A percentile compares a stretch with the other conserved stretches of the same genome.
These are phyloP conservation scores for Paecilomyces fulvus DNA, from an alignment of 2,329 filamentous ascomycete species.

Conservation along the genomic window DNA sequence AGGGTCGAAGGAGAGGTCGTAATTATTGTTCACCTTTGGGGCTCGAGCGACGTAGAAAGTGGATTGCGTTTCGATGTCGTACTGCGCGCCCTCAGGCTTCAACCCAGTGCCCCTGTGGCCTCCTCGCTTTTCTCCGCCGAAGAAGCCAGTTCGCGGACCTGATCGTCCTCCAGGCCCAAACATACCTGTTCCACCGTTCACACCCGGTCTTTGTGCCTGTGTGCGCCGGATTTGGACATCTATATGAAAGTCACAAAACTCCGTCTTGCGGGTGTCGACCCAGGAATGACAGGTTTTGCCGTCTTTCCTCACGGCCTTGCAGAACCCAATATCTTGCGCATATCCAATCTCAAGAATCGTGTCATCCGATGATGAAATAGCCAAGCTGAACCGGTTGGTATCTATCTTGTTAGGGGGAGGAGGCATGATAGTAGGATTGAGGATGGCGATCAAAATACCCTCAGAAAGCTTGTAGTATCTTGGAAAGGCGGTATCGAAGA, in stretches of 20 bases:
- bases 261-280: conserved; percentile 80
- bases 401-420: conserved; percentile 66
- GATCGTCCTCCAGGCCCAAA: conserved; percentile 32
- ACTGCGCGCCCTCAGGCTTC: conserved; percentile 29
- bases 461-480: conserved; percentile 89
- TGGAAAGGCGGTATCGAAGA: conserved; percentile 85
- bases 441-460: conserved; percentile 83
- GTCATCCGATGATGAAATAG: conserved; percentile 77
- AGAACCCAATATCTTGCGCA: conserved; percentile 79
- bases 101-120: conserved; percentile 16
- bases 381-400: conserved; percentile 76
- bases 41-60: conserved; percentile 37
- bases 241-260: conserved; percentile 89
- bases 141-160: conserved; percentile 36
- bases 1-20: not conserved
- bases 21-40: conserved; percentile 9
- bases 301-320: conserved; percentile 75
- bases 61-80: conserved; percentile 34
- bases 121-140: conserved; percentile 15
- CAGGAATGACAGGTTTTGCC: conserved; percentile 71
- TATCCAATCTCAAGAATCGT: conserved; percentile 82
- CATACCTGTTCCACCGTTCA: conserved; percentile 60
- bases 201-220: conserved; percentile 61
- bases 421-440: conserved; percentile 88
- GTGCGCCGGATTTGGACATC: conserved; percentile 70